Base-by-base conservation (phyloP, 2,329 filamentous ascomycete species). In the Fusarium caatingaense region DNA sequence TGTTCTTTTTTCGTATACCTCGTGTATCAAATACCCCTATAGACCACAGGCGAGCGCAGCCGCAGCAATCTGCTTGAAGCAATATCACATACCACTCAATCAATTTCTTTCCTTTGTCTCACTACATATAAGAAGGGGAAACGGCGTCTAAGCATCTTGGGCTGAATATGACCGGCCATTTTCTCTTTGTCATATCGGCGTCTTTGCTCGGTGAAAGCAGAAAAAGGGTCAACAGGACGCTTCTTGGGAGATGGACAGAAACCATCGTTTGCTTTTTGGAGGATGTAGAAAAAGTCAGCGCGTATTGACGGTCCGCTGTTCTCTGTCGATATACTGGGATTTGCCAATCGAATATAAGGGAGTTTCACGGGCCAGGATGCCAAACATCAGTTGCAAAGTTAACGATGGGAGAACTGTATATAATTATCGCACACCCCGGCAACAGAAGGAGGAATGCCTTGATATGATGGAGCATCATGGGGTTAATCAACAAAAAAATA, bases 1-100 rank as follows among this genome's bases (percentile, higher is more conserved):
- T 73, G 49, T 70, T 74, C 56, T 69, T 74, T 71, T 71, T 62
- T 65, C 60, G 49, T 41, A 74, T 75, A 70, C 69, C 61, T 71
- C 57, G 72, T 75, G 74, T 76, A 78, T 76, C 72, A 76, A 80
- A 80, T 79, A 80, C 78, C 78, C 72, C 65, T 76, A 80, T 80
- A 80, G 78, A 80, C 75, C 75, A 75, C 77, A 75, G 73, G 75
- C 76, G 72, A 75, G 70, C 75, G 71, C 71, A 71, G 68, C 71
- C 64, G 64, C 66, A 63, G 64, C 68, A 63, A 73, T 68, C 58
- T 74, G 72, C 75, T 75, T 75, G 73, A 77, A 73, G 74, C 77
- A 73, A 69, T 61, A 68, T 63, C 58, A 63, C 69, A 74, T 67
- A 50, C 69, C 56, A 77, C 69, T 72, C 71, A 62, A 76, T 68